Evolutionary conservation across 331 rosid genomes (phyloP).

Genomic region (Pyracantha coccinea): DNA sequence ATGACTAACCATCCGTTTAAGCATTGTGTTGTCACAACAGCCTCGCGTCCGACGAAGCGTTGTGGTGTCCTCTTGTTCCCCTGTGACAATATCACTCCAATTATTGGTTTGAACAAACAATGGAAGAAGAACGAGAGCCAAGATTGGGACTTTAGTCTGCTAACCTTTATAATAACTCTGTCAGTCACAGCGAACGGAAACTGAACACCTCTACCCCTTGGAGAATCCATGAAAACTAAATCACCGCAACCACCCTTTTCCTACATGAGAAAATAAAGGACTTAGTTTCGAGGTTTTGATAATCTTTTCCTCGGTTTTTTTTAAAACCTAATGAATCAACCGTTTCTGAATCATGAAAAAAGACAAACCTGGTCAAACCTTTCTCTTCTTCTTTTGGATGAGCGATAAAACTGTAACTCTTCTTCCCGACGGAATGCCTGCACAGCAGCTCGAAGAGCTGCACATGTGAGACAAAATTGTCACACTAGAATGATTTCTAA

Average conservation of each 20-base stretch:
- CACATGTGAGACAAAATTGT: slow-evolving; percentile 18
- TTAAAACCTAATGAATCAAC: not conserved
- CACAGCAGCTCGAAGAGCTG: slow-evolving; percentile 91
- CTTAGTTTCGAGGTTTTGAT: not conserved
- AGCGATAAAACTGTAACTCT: slow-evolving; percentile 63
- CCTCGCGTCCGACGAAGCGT: slow-evolving; percentile 97
- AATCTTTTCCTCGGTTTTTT: not conserved
- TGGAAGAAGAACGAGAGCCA: slow-evolving; percentile 12
- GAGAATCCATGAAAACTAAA: slow-evolving; percentile 43
- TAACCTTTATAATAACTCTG: slow-evolving; percentile 90
- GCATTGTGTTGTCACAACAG: slow-evolving; percentile 97
- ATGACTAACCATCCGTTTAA: slow-evolving; percentile 89
- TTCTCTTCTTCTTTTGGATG: slow-evolving; percentile 78
- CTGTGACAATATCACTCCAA: slow-evolving; percentile 37
- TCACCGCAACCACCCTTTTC: slow-evolving; percentile 80
- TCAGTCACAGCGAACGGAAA: slow-evolving; percentile 93
- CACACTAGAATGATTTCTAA: slow-evolving; percentile 6
- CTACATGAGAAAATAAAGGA: slow-evolving; percentile 17
- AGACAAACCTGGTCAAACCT: slow-evolving; percentile 75
- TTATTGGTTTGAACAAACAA: slow-evolving; percentile 13
- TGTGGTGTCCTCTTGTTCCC: slow-evolving; percentile 97
- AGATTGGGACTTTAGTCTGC: slow-evolving; percentile 7
- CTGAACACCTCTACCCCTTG: slow-evolving; percentile 89
- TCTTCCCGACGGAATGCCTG: slow-evolving; percentile 91
- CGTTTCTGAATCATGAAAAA: slow-evolving; percentile 4